Evolutionary conservation across 2,329 filamentous ascomycete species (phyloP).

Genomic region (Xylariaceae sp.): DNA sequence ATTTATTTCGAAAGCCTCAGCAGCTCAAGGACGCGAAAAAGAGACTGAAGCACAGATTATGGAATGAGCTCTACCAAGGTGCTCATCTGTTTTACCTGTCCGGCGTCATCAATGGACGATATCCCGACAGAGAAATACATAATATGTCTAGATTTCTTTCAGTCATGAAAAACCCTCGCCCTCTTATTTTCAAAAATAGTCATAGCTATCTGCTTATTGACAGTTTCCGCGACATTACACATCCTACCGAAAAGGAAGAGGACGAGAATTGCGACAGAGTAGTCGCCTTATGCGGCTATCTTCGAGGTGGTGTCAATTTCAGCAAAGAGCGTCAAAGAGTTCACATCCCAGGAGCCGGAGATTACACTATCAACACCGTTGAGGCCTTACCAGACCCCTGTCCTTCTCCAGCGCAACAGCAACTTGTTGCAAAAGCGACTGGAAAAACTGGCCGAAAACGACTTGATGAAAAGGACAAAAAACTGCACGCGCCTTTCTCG

Average conservation of each 20-base stretch:
- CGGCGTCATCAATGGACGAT: slow-evolving; percentile 92
- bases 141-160: slow-evolving; percentile 93
- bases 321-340: slow-evolving; percentile 73
- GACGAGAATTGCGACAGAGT: slow-evolving; percentile 87
- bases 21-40: slow-evolving; percentile 87
- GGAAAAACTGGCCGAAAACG: slow-evolving; percentile 78
- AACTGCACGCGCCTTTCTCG: slow-evolving; percentile 95
- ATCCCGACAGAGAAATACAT: slow-evolving; percentile 93
- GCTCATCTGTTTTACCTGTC: slow-evolving; percentile 96
- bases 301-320: slow-evolving; percentile 93
- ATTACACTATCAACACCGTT: slow-evolving; percentile 77
- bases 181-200: slow-evolving; percentile 93
- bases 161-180: slow-evolving; percentile 98
- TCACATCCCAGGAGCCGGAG: slow-evolving; percentile 88
- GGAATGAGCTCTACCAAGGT: slow-evolving; percentile 95
- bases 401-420: slow-evolving; percentile 86
- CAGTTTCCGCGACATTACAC: slow-evolving; percentile 91
- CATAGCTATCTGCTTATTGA: slow-evolving; percentile 94
- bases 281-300: slow-evolving; percentile 86
- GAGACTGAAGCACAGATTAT: slow-evolving; percentile 88
- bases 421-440: slow-evolving; percentile 75
- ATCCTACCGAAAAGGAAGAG: slow-evolving; percentile 85
- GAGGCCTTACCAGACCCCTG: slow-evolving; percentile 91
- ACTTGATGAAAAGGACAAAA: slow-evolving; percentile 93
- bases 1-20: slow-evolving; percentile 90